Evolutionary conservation across 75 land plant species (phyloP).

Genomic region (Picea glauca): DNA sequence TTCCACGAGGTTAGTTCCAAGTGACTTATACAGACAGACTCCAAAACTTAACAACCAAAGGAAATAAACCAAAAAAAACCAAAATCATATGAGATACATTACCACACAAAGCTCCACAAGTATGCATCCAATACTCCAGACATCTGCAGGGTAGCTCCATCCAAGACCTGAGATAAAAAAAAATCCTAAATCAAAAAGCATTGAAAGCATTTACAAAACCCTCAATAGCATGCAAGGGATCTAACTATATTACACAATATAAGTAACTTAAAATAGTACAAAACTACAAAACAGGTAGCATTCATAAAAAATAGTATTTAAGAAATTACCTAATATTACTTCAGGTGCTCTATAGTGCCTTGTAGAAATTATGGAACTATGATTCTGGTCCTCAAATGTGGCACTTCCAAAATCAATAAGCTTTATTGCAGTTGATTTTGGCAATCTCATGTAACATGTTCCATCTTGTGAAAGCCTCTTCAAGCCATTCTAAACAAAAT

Average conservation of each 20-base stretch:
- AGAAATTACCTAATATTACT: constrained; percentile 76
- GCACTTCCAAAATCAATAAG: constrained; percentile 99
- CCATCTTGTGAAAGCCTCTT: constrained; percentile 39
- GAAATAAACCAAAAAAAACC: background rate
- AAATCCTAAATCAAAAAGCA: too few relatives aligned
- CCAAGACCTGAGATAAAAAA: constrained; percentile 57
- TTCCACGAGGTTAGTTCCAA: too few relatives aligned
- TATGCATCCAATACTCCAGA: constrained; percentile 93
- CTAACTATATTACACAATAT: background rate
- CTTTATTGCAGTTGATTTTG: constrained; percentile 93
- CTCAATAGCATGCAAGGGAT: background rate
- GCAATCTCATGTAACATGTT: constrained; percentile 55
- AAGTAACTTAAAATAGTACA: background rate
- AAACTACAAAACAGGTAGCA: background rate
- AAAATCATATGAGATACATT: constrained; percentile 7
- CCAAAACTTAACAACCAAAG: background rate
- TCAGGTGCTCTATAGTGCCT: constrained; percentile 97
- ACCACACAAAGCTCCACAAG: constrained; percentile 85
- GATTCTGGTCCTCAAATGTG: constrained; percentile 64
- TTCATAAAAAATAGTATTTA: background rate
- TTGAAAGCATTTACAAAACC: background rate
- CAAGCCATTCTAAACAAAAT: constrained; percentile 1
- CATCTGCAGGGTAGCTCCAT: constrained; percentile 86
- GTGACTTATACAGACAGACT: background rate
- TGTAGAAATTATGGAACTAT: constrained; percentile 83